A percentile compares a stretch with the other conserved stretches of the same genome.
phyloP scores from a whole-genome alignment of 2,329 filamentous ascomycete species.

The Domatiomyces globalis region DNA sequence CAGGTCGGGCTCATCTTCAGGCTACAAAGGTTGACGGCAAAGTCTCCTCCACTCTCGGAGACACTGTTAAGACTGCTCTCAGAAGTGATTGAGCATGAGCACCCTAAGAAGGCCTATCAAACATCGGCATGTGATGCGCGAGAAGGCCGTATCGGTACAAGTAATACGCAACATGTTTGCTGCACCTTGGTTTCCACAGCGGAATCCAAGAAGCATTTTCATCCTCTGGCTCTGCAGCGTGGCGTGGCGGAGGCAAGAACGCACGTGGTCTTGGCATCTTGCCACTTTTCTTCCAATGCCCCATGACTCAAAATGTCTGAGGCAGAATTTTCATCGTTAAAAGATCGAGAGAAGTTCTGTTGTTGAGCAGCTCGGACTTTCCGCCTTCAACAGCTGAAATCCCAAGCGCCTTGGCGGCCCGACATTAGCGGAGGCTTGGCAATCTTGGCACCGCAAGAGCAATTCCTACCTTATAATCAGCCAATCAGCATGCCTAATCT shows the following conservation, averaged over 20 bases:
- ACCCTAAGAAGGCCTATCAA: neutral
- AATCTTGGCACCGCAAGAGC: neutral
- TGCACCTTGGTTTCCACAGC: neutral
- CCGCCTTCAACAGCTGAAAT: neutral
- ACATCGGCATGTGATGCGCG: neutral
- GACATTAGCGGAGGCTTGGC: neutral
- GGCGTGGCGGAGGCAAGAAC: no score
- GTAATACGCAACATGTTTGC: neutral
- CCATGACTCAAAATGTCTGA: no score
- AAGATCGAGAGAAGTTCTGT: no score
- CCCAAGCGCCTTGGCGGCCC: neutral
- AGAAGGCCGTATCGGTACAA: neutral
- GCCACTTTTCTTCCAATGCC: no score
- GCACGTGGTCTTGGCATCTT: no score
- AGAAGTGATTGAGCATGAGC: neutral
- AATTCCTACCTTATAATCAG: no score
- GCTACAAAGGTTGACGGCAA: neutral
- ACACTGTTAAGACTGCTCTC: neutral
- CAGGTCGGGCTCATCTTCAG: constrained; percentile 27
- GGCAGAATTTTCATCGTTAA: no score
- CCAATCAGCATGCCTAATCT: neutral
- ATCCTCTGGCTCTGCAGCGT: no score
- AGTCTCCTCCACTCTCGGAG: neutral
- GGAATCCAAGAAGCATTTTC: neutral
- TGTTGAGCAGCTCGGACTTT: no score